These are phyloP conservation scores for Claviceps capensis DNA, from an alignment of 2,329 filamentous ascomycete species.

Conservation along the genomic window DNA sequence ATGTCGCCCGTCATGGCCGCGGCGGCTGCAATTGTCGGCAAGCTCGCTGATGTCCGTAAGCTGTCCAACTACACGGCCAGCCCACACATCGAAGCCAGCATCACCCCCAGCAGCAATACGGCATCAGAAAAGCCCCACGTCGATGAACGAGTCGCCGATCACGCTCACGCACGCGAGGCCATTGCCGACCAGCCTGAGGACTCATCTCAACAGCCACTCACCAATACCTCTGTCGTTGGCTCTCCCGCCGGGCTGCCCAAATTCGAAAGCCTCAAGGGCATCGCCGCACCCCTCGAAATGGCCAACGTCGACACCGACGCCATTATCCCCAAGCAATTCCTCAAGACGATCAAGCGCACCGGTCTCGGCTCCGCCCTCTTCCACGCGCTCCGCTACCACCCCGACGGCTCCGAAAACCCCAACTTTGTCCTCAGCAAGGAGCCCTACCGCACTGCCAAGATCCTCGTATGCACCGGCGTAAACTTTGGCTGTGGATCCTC, in stretches of 20 bases:
- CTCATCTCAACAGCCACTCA: constrained; percentile 36
- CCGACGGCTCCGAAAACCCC: constrained; percentile 59
- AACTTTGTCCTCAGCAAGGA: constrained; percentile 85
- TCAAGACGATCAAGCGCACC: constrained; percentile 98
- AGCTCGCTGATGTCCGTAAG: constrained; percentile 82
- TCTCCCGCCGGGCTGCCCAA: constrained; percentile 57
- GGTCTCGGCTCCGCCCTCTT: constrained; percentile 84
- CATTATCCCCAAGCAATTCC: constrained; percentile 97
- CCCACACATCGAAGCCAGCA: constrained; percentile 45
- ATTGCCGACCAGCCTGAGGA: constrained; percentile 50
- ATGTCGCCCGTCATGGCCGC: constrained; percentile 98
- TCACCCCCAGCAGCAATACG: constrained; percentile 15
- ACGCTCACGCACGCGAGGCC: constrained; percentile 38
- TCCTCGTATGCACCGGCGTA: constrained; percentile 76
- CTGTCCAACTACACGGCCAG: constrained; percentile 48
- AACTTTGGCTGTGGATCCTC: constrained; percentile 95
- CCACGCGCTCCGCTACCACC: constrained; percentile 65
- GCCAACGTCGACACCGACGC: constrained; percentile 97
- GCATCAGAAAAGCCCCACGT: constrained; percentile 30
- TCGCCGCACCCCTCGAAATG: constrained; percentile 75
- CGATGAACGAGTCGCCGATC: constrained; percentile 38
- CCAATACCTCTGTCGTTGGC: constrained; percentile 40
- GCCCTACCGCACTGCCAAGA: constrained; percentile 72
- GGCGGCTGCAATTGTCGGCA: constrained; percentile 77
- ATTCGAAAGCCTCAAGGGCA: constrained; percentile 72